Percentiles rank a stretch among this genome's conserved stretches.
phyloP scores from a whole-genome alignment of 495 filamentous ascomycete species.

The Physcia stellaris region DNA sequence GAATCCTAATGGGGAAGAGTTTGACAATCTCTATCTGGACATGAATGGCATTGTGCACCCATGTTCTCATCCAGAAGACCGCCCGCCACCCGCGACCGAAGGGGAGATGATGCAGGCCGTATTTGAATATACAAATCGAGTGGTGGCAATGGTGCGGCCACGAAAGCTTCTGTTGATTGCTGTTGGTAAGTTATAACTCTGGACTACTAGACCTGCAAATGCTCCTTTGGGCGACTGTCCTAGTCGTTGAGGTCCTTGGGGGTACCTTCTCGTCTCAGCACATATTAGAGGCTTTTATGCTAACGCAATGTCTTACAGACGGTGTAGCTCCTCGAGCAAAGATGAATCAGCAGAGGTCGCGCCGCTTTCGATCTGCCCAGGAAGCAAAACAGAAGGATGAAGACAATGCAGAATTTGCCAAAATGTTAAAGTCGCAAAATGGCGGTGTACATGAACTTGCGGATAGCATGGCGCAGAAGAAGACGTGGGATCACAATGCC shows the following conservation, averaged over 20 bases:
- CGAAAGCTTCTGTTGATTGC: slow-evolving; percentile 95
- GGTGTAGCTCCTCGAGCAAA: slow-evolving; percentile 90
- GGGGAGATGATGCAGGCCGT: slow-evolving; percentile 99
- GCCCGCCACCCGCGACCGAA: slow-evolving; percentile 78
- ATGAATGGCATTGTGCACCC: slow-evolving; percentile 99
- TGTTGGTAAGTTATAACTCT: slow-evolving; percentile 54
- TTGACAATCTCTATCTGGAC: slow-evolving; percentile 95
- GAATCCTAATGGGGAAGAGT: slow-evolving; percentile 96
- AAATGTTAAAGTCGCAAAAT: slow-evolving; percentile 63
- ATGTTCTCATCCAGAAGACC: slow-evolving; percentile 94
- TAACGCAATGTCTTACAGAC: slow-evolving; percentile 42
- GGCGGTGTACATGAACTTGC: slow-evolving; percentile 46
- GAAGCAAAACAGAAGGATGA: slow-evolving; percentile 90
- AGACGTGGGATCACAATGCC: slow-evolving; percentile 95
- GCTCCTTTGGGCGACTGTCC: slow-evolving; percentile 2
- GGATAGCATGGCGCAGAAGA: slow-evolving; percentile 56
- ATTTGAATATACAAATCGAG: slow-evolving; percentile 93
- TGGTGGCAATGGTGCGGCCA: slow-evolving; percentile 95
- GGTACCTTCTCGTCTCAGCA: slow-evolving; percentile 6
- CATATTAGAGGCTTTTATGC: slow-evolving; percentile 6
- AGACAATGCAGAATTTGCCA: slow-evolving; percentile 74
- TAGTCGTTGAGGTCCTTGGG: slow-evolving; percentile 7
- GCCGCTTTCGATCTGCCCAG: slow-evolving; percentile 82
- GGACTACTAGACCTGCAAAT: slow-evolving; percentile 4
- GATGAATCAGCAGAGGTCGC: slow-evolving; percentile 93